Base-by-base conservation (phyloP, 2,329 filamentous ascomycete genomes). In the Ascochyta rabiei region DNA sequence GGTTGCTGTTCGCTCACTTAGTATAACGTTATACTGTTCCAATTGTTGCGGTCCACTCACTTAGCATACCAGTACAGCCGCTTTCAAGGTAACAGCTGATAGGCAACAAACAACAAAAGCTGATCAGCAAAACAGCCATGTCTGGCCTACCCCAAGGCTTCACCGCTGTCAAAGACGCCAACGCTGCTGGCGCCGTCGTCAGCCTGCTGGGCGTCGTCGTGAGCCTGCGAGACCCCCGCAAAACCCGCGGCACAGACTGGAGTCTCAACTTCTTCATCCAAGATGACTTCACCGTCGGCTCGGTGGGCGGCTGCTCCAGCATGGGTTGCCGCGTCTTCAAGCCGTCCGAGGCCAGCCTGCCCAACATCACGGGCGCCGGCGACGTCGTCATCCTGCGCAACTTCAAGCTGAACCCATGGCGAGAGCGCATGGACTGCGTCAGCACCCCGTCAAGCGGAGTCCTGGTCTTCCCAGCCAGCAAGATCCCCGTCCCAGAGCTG, bases 121-220 rank as follows among this genome's bases (percentile, higher is more conserved):
- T 23, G 6, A 23, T 23, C 21, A 23, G 6, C 6, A 4, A 23
- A 6, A n/a, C n/a, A 23, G 21, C 21, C 21, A 55, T 55, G 52
- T 35, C 52, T 21, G 35, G 1, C 19, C 21, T 46, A 26, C 66
- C 64, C n/a, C 56, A 53, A 15, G 73, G 74, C 33, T 84, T 84
- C 62, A 69, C 75, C 5, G 72, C 76, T 37, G 73, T 84, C 61
- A 67, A 75, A 58, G 70, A 86, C 24, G 68, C 71, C 21, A 50
- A 73, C 40, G 41, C 4, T 1, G 39, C 33, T 12, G 60, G 8
- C 15, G 62, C 23, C 68, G 24, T 51, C 6, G 77, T 87, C 59
- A 88, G 79, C 73, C 76, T 95, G 35, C 82, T 91, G 45, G 92
- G 91, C 1, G 74, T 93, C 4, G 83, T 93, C 3, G 84, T 85